Evolutionary conservation across 768 basidiomycete species (phyloP).

Genomic region (Tylopilus plumbeoviolaceoides): DNA sequence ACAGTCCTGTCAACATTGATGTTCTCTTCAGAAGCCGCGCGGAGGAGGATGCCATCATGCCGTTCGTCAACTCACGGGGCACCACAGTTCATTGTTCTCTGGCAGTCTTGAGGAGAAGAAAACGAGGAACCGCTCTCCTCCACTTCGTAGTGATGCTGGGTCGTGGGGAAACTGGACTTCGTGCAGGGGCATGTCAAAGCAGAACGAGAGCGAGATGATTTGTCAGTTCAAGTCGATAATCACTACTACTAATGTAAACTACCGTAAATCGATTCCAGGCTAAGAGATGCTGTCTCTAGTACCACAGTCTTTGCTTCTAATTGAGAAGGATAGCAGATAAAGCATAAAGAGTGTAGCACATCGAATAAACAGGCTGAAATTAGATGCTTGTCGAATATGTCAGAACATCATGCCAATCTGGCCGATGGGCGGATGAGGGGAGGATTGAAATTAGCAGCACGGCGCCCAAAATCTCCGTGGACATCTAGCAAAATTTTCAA

Average conservation of each 20-base stretch:
- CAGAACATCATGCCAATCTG: constrained; percentile 20
- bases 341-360: constrained; percentile 4
- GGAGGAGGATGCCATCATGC: neutral
- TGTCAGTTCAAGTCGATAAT: no score
- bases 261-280: neutral
- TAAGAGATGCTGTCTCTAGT: constrained; percentile 5
- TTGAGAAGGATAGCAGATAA: constrained; percentile 19
- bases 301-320: constrained; percentile 9
- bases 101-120: constrained; percentile 67
- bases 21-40: constrained; percentile 6
- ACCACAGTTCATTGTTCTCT: constrained; percentile 55
- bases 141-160: constrained; percentile 34
- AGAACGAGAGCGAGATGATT: no score
- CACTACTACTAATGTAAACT: constrained; percentile 4
- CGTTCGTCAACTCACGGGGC: constrained; percentile 47
- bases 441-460: constrained; percentile 38
- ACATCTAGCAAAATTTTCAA: constrained; percentile 88
- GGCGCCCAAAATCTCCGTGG: constrained; percentile 81
- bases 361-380: neutral
- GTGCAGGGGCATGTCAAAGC: constrained; percentile 47
- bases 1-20: constrained; percentile 53
- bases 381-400: neutral
- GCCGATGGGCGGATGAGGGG: constrained; percentile 19
- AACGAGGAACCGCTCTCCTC: constrained; percentile 53
- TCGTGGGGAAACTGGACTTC: constrained; percentile 34